phyloP scores from a whole-genome alignment of 306 rosid genomes.

The Vigna reflexopilosa region DNA sequence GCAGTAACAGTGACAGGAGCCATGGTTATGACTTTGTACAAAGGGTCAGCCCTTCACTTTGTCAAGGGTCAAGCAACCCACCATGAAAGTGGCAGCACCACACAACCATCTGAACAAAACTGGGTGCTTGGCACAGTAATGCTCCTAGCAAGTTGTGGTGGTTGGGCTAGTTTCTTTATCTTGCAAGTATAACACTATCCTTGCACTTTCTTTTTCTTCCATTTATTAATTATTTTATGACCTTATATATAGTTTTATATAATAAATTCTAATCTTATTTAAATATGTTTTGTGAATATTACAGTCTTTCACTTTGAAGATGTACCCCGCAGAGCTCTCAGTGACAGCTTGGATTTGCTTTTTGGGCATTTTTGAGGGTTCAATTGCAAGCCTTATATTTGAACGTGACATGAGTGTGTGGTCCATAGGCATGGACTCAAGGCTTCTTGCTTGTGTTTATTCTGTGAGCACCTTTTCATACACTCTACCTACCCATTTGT shows the following conservation, averaged over 20 bases:
- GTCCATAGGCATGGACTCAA: slow-evolving; percentile 86
- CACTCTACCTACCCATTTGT: background rate
- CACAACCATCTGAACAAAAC: slow-evolving; percentile 62
- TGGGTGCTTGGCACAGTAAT: slow-evolving; percentile 80
- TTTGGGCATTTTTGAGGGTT: slow-evolving; percentile 78
- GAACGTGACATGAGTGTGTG: slow-evolving; percentile 87
- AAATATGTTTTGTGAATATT: background rate
- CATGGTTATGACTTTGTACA: slow-evolving; percentile 94
- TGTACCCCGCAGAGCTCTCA: slow-evolving; percentile 87
- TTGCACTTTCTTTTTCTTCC: background rate
- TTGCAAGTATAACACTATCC: slow-evolving; percentile 63
- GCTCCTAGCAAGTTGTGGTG: slow-evolving; percentile 72
- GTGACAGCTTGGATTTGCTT: slow-evolving; percentile 86
- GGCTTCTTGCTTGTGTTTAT: slow-evolving; percentile 92
- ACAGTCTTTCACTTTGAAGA: slow-evolving; percentile 84
- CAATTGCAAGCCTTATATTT: slow-evolving; percentile 61
- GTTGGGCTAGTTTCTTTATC: slow-evolving; percentile 96
- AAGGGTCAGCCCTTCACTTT: slow-evolving; percentile 74
- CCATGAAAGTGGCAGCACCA: slow-evolving; percentile 41
- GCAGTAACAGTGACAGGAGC: slow-evolving; percentile 84
- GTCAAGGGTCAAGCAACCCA: slow-evolving; percentile 47
- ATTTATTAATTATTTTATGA: too few species aligned
- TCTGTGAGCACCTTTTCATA: slow-evolving; percentile 60
- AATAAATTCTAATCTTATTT: too few species aligned
- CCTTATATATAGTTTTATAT: too few species aligned